Evolutionary conservation across 352 stramenopile species (phyloP).

Genomic region (Phytophthora crassamura): DNA sequence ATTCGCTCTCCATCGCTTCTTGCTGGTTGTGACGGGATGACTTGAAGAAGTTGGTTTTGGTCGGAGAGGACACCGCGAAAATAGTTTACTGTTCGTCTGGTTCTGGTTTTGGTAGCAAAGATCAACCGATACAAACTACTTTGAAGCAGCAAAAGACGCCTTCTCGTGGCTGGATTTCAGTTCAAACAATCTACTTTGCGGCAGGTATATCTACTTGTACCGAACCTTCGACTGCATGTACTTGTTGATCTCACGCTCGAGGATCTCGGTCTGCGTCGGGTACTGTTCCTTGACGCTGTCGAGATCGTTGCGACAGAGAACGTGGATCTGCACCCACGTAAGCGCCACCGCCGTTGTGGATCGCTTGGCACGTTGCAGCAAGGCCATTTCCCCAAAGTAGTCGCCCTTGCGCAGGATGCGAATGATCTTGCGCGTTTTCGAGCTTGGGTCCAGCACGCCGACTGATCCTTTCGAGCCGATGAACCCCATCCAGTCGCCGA

Average conservation of each 20-base stretch:
- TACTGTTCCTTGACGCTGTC: constrained; percentile 69
- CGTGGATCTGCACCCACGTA: constrained; percentile 73
- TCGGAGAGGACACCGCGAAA: too few species aligned
- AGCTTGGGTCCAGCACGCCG: constrained; percentile 59
- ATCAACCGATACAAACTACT: too few species aligned
- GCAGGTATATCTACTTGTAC: constrained; percentile 47
- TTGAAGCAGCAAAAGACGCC: too few species aligned
- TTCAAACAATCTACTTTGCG: too few species aligned
- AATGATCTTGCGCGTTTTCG: constrained; percentile 56
- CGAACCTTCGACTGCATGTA: constrained; percentile 74
- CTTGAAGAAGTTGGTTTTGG: too few species aligned
- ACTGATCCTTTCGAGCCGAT: constrained; percentile 73
- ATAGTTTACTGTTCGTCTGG: too few species aligned
- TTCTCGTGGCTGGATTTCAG: too few species aligned
- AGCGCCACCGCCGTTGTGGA: constrained; percentile 66
- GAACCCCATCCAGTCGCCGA: constrained; percentile 85
- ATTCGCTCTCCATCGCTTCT: background rate
- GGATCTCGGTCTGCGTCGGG: constrained; percentile 51
- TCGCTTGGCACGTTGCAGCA: constrained; percentile 61
- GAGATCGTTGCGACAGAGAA: constrained; percentile 58
- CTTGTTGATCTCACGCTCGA: constrained; percentile 77
- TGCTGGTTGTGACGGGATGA: too few species aligned
- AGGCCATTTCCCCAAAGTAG: constrained; percentile 76
- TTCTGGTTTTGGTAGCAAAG: too few species aligned
- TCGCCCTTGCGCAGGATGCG: constrained; percentile 67